Evolutionary conservation across 371 early-diverging fungal genomes (phyloP), one percentile per base, ranked within the genome.

Genomic region (Conidiobolus incongruus): DNA sequence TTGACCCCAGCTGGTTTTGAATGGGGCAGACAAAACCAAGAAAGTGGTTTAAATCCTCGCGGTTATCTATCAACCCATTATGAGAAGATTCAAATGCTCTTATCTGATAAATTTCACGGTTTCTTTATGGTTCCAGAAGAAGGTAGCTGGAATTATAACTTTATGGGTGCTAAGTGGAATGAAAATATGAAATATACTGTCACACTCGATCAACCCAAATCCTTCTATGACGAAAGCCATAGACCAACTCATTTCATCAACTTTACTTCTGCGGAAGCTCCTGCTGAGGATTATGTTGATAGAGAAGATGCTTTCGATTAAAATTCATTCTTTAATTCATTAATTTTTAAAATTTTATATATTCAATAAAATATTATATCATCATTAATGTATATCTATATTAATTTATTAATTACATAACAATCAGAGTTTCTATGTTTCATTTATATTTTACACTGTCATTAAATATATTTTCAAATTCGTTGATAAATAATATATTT

Each of bases 51-150:
- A 38, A 81, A 83, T 58, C 87, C 93, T 19, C 73, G 70, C 41
- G 93, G 93, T 13, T 92, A 86, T 52, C 52, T 76, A 28, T 79
- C 90, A 5, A 70, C 77, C 4, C 84, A 83, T 53, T 86, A 81
- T 52, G 92, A 95, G 59, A 83, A 81, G 63, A 89, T 90, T 21
- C 95, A 93, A 61, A 85, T 95, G 70, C 56, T 93, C 34, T 60
- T 95, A 41, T 78, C 86, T 15, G 94, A 94, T 57, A 68, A 83
- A 36, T 92, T 90, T 77, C 72, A 85, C 44, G 98, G 98, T 35
- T 89, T 77, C 75, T 97, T 94, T 47, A 85, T 95, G 91, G 95
- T 94, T 1, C 98, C 98, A 1, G 81, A 76, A 17, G 73, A 78
- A 28, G 85, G 84, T 33, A 56, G 81, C 28, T 97, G 98, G 98